phyloP scores from a whole-genome alignment of 208 protist genomes.

The Leishmania guyanensis region DNA sequence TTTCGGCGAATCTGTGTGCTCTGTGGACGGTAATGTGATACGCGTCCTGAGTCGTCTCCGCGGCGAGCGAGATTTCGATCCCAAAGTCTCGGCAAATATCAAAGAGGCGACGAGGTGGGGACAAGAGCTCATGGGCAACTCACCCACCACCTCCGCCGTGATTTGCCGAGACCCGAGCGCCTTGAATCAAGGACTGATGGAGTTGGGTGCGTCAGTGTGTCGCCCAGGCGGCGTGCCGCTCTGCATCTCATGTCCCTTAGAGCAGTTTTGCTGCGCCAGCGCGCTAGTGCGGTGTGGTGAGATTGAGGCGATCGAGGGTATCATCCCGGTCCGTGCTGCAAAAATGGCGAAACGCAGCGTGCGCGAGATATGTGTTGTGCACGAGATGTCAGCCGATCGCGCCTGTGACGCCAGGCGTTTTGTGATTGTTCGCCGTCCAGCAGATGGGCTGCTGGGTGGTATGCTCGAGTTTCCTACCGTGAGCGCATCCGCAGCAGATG shows the following conservation, averaged over 20 bases:
- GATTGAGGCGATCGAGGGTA: conserved; percentile 72
- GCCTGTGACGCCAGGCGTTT: conserved; percentile 34
- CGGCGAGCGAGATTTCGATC: conserved; percentile 72
- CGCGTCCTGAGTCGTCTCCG: conserved; percentile 89
- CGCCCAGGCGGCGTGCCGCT: conserved; percentile 67
- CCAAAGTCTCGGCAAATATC: conserved; percentile 67
- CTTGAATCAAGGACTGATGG: conserved; percentile 94
- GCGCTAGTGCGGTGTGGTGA: conserved; percentile 34
- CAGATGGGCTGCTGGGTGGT: conserved; percentile 68
- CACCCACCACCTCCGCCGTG: conserved; percentile 10
- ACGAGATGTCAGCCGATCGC: conserved; percentile 38
- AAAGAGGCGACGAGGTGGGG: conserved; percentile 60
- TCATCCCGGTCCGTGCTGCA: conserved; percentile 71
- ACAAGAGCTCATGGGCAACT: conserved; percentile 56
- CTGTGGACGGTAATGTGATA: conserved; percentile 95
- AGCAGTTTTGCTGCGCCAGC: conserved; percentile 54
- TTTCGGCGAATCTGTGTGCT: conserved; percentile 67
- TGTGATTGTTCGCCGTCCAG: conserved; percentile 60
- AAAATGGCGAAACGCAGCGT: conserved; percentile 47
- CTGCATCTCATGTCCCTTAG: conserved; percentile 77
- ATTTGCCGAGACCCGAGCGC: conserved; percentile 51
- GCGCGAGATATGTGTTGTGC: conserved; percentile 73
- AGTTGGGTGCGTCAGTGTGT: conserved; percentile 91
- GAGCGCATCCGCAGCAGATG: not conserved
- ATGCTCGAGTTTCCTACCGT: conserved; percentile 85